phyloP scores from a whole-genome alignment of 2,329 filamentous ascomycete genomes.

The Metarhizium rileyi region DNA sequence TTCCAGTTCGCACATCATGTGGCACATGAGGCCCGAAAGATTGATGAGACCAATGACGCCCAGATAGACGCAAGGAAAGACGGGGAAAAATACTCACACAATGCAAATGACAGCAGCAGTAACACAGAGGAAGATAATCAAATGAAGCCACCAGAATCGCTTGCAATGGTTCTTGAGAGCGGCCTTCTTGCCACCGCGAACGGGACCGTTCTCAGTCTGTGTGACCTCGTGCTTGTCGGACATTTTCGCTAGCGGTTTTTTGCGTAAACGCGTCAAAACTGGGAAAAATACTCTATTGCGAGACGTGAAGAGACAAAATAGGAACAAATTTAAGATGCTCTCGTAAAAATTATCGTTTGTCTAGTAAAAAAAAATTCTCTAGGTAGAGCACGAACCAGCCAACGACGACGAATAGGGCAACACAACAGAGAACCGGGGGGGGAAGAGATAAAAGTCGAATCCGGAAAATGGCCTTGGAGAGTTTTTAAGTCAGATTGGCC shows the following conservation, averaged over 20 bases:
- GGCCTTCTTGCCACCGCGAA: constrained; percentile 25
- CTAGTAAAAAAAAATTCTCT: neutral
- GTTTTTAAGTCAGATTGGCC: constrained; percentile 6
- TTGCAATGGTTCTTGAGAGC: constrained; percentile 37
- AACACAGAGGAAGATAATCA: constrained; percentile 40
- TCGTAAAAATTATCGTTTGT: neutral
- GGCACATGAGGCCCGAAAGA: neutral
- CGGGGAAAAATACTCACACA: constrained; percentile 39
- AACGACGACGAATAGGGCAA: constrained; percentile 2
- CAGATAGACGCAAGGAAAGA: neutral
- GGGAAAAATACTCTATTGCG: neutral
- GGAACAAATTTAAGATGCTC: neutral
- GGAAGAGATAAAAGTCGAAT: neutral
- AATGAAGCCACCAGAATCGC: constrained; percentile 52
- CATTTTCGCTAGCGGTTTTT: constrained; percentile 19
- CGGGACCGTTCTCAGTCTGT: constrained; percentile 24
- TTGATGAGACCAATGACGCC: neutral
- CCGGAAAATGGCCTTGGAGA: constrained; percentile 6
- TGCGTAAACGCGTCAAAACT: neutral
- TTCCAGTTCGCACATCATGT: neutral
- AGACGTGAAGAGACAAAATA: neutral
- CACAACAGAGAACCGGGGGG: neutral
- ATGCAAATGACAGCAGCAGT: constrained; percentile 46
- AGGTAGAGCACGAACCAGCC: neutral
- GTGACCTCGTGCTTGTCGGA: constrained; percentile 27